These are phyloP conservation scores for Corylus americana DNA, from an alignment of 306 rosid genomes.

Conservation along the genomic window DNA sequence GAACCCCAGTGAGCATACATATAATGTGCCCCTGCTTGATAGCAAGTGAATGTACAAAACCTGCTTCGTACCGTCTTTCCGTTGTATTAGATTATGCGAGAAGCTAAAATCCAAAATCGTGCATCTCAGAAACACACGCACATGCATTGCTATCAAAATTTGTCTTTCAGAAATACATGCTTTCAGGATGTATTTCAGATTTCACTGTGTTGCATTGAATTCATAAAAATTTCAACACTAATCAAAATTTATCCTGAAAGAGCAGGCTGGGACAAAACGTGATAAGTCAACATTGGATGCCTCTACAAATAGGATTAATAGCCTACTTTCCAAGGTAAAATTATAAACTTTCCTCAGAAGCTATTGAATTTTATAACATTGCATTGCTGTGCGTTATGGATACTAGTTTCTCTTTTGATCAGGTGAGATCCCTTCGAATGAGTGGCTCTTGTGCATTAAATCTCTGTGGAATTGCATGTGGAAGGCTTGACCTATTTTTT, in stretches of 20 bases:
- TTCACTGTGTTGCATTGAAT: not conserved
- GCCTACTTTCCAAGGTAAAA: constrained; percentile 84
- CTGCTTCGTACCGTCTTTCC: not conserved
- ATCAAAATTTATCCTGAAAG: constrained; percentile 34
- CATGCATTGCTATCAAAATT: not conserved
- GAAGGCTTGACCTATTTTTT: constrained; percentile 83
- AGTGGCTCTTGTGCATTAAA: constrained; percentile 92
- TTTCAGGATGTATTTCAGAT: not conserved
- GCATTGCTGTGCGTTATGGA: constrained; percentile 14
- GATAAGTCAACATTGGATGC: constrained; percentile 70
- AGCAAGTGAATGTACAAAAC: not conserved
- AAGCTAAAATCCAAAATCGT: not conserved
- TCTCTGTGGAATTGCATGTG: constrained; percentile 96
- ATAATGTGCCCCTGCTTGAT: not conserved
- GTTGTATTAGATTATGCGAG: not conserved
- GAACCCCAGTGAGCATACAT: not conserved
- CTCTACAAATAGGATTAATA: constrained; percentile 61
- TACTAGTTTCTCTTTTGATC: constrained; percentile 25
- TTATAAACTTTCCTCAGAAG: constrained; percentile 18
- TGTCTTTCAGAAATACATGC: not conserved
- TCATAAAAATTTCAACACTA: not conserved
- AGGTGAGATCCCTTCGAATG: constrained; percentile 96
- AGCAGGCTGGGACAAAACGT: constrained; percentile 84
- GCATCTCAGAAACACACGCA: not conserved
- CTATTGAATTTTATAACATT: constrained; percentile 21